These are phyloP conservation scores for Bathelium albidoporum DNA, from an alignment of 495 filamentous ascomycete genomes.

Conservation along the genomic window DNA sequence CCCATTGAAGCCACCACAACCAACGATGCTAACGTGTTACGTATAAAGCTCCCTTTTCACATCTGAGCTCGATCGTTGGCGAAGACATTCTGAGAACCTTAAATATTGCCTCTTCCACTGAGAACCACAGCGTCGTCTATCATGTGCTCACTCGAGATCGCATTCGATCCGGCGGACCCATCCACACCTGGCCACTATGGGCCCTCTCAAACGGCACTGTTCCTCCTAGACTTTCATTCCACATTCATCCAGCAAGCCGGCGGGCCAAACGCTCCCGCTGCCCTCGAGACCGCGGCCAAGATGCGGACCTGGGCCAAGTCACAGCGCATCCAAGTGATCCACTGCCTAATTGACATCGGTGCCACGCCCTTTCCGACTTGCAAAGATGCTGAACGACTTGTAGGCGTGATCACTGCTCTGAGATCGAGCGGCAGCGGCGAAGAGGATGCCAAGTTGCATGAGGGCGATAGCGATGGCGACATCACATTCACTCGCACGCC, in stretches of 20 bases:
- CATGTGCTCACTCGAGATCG: conserved; percentile 11
- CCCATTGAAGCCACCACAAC: too few relatives aligned
- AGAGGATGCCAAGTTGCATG: conserved; percentile 18
- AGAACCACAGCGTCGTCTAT: neutral
- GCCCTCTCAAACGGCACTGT: conserved; percentile 27
- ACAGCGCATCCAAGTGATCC: conserved; percentile 26
- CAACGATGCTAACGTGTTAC: too few relatives aligned
- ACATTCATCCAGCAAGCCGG: conserved; percentile 17
- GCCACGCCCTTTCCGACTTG: conserved; percentile 20
- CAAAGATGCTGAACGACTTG: conserved; percentile 17
- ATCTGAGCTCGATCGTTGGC: too few relatives aligned
- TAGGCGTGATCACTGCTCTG: conserved; percentile 3
- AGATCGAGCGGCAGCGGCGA: conserved; percentile 16
- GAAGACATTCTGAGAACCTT: neutral
- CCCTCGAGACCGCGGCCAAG: conserved; percentile 17
- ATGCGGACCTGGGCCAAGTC: conserved; percentile 25
- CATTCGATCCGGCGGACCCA: conserved; percentile 12
- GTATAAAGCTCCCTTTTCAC: too few relatives aligned
- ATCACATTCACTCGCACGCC: conserved; percentile 21
- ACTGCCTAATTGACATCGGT: conserved; percentile 24
- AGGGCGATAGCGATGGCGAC: conserved; percentile 13
- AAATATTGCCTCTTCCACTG: neutral
- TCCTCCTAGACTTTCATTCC: conserved; percentile 30
- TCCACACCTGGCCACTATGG: conserved; percentile 24
- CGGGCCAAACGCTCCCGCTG: conserved; percentile 10